Conservation (phyloP, 345 rosid species). For the Ailanthus altissimus region DNA sequence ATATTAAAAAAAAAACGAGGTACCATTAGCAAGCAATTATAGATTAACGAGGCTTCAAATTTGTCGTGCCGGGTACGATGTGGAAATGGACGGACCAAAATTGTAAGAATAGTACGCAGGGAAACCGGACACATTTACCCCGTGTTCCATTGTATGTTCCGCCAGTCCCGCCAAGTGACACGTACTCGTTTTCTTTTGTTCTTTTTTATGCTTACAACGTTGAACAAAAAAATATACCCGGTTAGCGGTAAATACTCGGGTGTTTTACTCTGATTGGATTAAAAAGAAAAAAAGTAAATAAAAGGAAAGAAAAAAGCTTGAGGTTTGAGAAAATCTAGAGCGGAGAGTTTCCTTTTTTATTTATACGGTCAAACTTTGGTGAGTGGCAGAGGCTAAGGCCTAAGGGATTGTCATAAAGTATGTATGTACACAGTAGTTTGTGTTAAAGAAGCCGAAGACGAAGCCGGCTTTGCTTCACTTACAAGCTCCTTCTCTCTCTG, state of each 20-base stretch:
- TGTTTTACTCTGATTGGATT: conserved; percentile 1
- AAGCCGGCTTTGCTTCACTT: conserved; percentile 27
- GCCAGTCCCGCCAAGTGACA: conserved; percentile 38
- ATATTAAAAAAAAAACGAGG: no score
- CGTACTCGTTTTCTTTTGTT: conserved; percentile 6
- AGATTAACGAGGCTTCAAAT: not conserved
- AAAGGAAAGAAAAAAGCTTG: not conserved
- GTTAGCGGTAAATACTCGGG: not conserved
- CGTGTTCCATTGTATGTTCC: conserved; percentile 20
- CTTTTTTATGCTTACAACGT: not conserved
- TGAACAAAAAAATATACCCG: not conserved
- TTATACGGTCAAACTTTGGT: conserved; percentile 17
- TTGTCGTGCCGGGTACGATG: not conserved
- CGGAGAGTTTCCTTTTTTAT: not conserved
- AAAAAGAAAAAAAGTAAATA: not conserved
- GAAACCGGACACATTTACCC: not conserved
- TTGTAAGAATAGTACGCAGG: not conserved
- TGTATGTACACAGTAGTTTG: conserved; percentile 10
- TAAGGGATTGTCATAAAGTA: not conserved
- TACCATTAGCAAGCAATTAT: not conserved
- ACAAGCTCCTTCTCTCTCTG: not conserved
- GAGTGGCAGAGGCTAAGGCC: not conserved
- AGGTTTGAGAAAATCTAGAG: conserved; percentile 10
- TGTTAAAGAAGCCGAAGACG: conserved; percentile 34
- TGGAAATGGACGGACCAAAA: not conserved